These are phyloP conservation scores for Aspergillus alliaceus DNA, from an alignment of 2,329 filamentous ascomycete genomes.

Conservation along the genomic window DNA sequence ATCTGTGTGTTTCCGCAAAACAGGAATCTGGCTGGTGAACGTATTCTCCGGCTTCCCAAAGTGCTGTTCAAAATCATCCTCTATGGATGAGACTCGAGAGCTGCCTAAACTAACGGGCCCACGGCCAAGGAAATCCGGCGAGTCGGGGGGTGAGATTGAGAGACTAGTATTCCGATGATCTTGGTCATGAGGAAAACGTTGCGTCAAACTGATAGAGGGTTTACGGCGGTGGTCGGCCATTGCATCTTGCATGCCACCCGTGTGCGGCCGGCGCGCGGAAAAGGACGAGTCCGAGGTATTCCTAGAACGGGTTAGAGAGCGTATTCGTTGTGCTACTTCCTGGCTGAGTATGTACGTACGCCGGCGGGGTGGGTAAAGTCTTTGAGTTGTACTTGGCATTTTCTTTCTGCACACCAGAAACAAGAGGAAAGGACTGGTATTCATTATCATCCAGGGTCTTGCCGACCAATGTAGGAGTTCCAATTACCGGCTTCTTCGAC, in stretches of 20 bases:
- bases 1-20: slow-evolving; percentile 23
- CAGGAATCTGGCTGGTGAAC: slow-evolving; percentile 29
- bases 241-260: slow-evolving; percentile 48
- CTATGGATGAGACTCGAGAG: slow-evolving; percentile 43
- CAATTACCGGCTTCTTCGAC: slow-evolving; percentile 46
- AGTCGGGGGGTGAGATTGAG: slow-evolving; percentile 50
- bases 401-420: slow-evolving; percentile 26
- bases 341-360: slow-evolving; percentile 31
- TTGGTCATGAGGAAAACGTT: slow-evolving; percentile 8
- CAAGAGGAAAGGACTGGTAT: slow-evolving; percentile 40
- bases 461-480: slow-evolving; percentile 47
- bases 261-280: slow-evolving; percentile 17
- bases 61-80: slow-evolving; percentile 20
- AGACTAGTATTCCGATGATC: slow-evolving; percentile 29
- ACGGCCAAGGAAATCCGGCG: slow-evolving; percentile 32
- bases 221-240: slow-evolving; percentile 29
- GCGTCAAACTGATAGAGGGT: slow-evolving; percentile 17
- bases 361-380: slow-evolving; percentile 39
- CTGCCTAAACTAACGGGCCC: slow-evolving; percentile 28
- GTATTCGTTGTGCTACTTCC: background rate
- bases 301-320: slow-evolving; percentile 16
- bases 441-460: slow-evolving; percentile 48
- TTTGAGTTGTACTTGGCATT: slow-evolving; percentile 27
- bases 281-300: slow-evolving; percentile 14
- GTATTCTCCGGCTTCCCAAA: slow-evolving; percentile 20